Base-by-base conservation (phyloP, 2,329 filamentous ascomycete species). In the Curvularia eragrostidis region DNA sequence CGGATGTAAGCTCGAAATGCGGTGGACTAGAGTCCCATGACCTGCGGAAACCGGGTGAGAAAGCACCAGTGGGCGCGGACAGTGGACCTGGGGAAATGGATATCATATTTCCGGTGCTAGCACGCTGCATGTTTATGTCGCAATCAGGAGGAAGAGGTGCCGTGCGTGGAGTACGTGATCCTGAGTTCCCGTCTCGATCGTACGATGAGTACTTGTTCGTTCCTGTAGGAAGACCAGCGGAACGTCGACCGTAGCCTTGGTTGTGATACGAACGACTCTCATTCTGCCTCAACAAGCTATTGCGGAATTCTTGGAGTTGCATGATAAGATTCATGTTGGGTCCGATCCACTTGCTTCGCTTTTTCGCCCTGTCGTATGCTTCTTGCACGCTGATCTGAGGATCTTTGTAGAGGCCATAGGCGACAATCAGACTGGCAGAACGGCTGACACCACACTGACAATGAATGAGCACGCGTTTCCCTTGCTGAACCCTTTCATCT, bases 241-340 rank as follows among this genome's bases (percentile, higher is more conserved):
- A 73, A 47, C 74, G 68, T 41, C 73, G 63, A 30, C 72, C 73
- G 54, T 71, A 76, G 6, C 59, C 66, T 58, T 73, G 72, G 48
- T 68, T 73, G 48, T 72, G 71, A 28, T 65, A 71, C 8, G 66
- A 66, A 21, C 73, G 62, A 46, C 61, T 71, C 30, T 75, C 71
- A 41, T 74, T 78, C 9, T 70, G 65, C 52, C 73, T 71, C n/a
- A 77, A 55, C 42, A 75, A 82, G 78, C 69, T 84, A 73, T 64
- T 84, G 76, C 61, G 83, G 72, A 93, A 94, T 70, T 94, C 91
- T 74, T 93, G 91, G 47, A 96, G 80, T 65, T 91, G 93, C 82
- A 95, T 95, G 83, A 96, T 93, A 65, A 96, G 82, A 65, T 91
- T 91, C 91, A 96, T 96, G 75, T 96, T 96, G 0, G 91, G 91